These are phyloP conservation scores for Raphanus raphanistrum DNA, from an alignment of 345 rosid species.

Conservation along the genomic window DNA sequence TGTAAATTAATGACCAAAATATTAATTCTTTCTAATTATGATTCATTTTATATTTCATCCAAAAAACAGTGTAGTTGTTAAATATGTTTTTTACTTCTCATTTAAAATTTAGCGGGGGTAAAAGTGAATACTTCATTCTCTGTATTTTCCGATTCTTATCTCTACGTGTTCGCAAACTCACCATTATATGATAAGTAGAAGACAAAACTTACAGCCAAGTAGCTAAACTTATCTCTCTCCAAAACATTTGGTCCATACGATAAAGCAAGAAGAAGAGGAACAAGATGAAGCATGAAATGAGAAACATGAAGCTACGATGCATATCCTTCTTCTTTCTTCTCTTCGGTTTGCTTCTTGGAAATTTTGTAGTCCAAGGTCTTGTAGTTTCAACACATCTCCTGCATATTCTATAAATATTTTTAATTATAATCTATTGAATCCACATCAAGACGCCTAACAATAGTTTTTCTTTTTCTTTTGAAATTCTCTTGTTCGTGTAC, in stretches of 20 bases:
- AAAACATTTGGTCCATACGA: slow-evolving; percentile 42
- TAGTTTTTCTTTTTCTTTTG: not conserved
- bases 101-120: not conserved
- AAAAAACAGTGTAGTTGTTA: not conserved
- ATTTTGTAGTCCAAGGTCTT: slow-evolving; percentile 37
- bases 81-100: not conserved
- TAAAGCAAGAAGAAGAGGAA: slow-evolving; percentile 28
- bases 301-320: slow-evolving; percentile 33
- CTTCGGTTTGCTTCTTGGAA: slow-evolving; percentile 45
- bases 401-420: not conserved
- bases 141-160: slow-evolving; percentile 28
- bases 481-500: not conserved
- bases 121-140: slow-evolving; percentile 5
- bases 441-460: not conserved
- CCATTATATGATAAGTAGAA: slow-evolving; percentile 37
- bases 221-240: slow-evolving; percentile 39
- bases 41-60: not conserved
- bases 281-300: slow-evolving; percentile 33
- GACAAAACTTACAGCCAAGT: slow-evolving; percentile 39
- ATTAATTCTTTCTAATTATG: not conserved
- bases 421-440: not conserved
- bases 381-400: not conserved
- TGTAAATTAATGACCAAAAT: not conserved
- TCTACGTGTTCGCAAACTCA: slow-evolving; percentile 34
- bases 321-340: slow-evolving; percentile 42